These are phyloP conservation scores for Vigna reflexopilosa DNA, from an alignment of 306 rosid genomes.

Conservation along the genomic window DNA sequence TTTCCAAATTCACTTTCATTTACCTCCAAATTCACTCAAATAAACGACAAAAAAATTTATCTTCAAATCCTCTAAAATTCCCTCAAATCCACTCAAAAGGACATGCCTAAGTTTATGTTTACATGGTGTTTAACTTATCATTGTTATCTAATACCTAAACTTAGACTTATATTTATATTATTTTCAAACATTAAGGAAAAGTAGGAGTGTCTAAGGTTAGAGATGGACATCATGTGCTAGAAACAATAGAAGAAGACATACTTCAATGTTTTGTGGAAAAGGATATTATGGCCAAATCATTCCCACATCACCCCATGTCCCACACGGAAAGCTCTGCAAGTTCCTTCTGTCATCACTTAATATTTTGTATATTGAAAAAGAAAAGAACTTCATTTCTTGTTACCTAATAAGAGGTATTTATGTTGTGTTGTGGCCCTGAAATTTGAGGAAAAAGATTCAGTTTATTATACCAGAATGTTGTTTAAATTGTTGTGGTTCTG, in stretches of 20 bases:
- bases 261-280: slow-evolving; percentile 30
- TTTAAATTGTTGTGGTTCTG: not conserved
- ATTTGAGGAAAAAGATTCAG: not conserved
- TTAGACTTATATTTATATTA: too few relatives aligned
- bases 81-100: too few relatives aligned
- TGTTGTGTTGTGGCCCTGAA: not conserved
- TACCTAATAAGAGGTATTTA: not conserved
- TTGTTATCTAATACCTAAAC: too few relatives aligned
- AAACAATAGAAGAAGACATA: slow-evolving; percentile 27
- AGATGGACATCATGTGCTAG: slow-evolving; percentile 38
- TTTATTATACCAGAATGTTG: not conserved
- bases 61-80: too few relatives aligned
- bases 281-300: slow-evolving; percentile 32
- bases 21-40: too few relatives aligned
- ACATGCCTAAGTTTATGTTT: too few relatives aligned
- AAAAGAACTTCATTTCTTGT: not conserved
- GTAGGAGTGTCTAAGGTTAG: not conserved
- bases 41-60: too few relatives aligned
- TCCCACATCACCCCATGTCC: slow-evolving; percentile 42
- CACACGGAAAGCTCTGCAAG: slow-evolving; percentile 29
- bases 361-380: not conserved
- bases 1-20: too few relatives aligned
- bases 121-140: too few relatives aligned
- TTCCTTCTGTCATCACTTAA: slow-evolving; percentile 1
- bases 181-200: not conserved